Evolutionary conservation across 108 stramenopile genomes (phyloP).

Genomic region (Conticribra guillardii): DNA sequence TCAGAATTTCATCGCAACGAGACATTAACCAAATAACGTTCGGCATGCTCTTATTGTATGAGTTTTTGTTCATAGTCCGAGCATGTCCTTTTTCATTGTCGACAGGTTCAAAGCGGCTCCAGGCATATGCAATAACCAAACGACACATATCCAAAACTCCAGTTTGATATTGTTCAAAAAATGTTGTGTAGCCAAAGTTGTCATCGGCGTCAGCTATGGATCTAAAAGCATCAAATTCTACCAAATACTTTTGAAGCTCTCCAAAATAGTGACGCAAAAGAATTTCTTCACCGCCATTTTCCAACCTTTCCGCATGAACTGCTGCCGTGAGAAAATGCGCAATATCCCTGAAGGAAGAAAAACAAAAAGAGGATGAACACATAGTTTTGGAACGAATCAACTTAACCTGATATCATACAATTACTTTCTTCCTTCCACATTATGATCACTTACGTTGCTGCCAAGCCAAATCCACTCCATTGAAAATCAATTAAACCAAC

Average conservation of each 20-base stretch:
- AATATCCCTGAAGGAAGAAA: too few species aligned
- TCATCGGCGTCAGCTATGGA: constrained; percentile 5
- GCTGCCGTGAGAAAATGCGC: constrained; percentile 65
- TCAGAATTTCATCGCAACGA: constrained; percentile 51
- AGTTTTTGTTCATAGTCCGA: constrained; percentile 59
- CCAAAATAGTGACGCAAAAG: constrained; percentile 35
- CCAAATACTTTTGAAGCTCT: constrained; percentile 22
- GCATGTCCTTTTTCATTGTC: constrained; percentile 26
- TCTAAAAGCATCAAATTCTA: constrained; percentile 34
- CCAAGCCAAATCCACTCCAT: constrained; percentile 75
- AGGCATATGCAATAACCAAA: constrained; percentile 72
- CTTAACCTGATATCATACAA: too few species aligned
- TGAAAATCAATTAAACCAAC: constrained; percentile 82
- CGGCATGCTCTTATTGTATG: constrained; percentile 65
- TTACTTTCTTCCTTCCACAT: too few species aligned
- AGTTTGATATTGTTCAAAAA: constrained; percentile 58
- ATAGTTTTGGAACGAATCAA: too few species aligned
- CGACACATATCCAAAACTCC: constrained; percentile 67
- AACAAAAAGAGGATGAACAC: too few species aligned
- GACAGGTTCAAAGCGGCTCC: constrained; percentile 63
- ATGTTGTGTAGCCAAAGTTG: constrained; percentile 16
- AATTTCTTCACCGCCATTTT: constrained; percentile 26
- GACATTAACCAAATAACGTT: constrained; percentile 68
- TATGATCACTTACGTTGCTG: too few species aligned
- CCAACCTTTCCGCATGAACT: constrained; percentile 26